Evolutionary conservation across 2,329 filamentous ascomycete species (phyloP).

Genomic region (Fusarium caatingaense): DNA sequence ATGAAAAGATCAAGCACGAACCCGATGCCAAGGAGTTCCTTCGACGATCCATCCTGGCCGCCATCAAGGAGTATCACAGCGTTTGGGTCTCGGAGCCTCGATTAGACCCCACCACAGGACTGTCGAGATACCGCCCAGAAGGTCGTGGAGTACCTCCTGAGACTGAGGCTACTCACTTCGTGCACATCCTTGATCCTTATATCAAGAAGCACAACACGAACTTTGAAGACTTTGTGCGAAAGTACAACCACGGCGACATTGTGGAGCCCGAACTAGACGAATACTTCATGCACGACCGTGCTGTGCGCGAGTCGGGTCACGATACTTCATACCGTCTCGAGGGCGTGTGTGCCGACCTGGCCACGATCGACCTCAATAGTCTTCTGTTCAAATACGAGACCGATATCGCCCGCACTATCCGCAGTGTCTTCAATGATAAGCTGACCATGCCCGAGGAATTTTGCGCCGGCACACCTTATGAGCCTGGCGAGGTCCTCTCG

Average conservation of each 20-base stretch:
- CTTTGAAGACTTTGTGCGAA: slow-evolving; percentile 85
- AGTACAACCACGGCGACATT: slow-evolving; percentile 84
- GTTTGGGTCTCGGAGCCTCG: slow-evolving; percentile 87
- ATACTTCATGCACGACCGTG: slow-evolving; percentile 96
- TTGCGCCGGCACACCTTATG: slow-evolving; percentile 71
- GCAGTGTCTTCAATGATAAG: slow-evolving; percentile 83
- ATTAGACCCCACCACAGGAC: slow-evolving; percentile 78
- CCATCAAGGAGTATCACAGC: slow-evolving; percentile 95
- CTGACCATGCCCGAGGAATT: slow-evolving; percentile 87
- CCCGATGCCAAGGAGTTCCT: slow-evolving; percentile 85
- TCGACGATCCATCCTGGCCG: slow-evolving; percentile 81
- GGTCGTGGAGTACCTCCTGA: slow-evolving; percentile 90
- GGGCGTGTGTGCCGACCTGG: slow-evolving; percentile 85
- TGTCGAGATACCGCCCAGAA: slow-evolving; percentile 87
- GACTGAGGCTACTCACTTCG: slow-evolving; percentile 88
- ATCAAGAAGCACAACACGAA: slow-evolving; percentile 84
- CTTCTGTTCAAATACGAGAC: slow-evolving; percentile 96
- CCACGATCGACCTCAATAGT: slow-evolving; percentile 94
- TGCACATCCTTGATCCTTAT: slow-evolving; percentile 84
- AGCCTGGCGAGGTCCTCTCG: slow-evolving; percentile 77
- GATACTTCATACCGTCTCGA: slow-evolving; percentile 96
- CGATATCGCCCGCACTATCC: slow-evolving; percentile 89
- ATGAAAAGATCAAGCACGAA: slow-evolving; percentile 91
- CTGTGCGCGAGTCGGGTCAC: slow-evolving; percentile 95
- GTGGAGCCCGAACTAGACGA: slow-evolving; percentile 89